Evolutionary conservation across 352 stramenopile genomes (phyloP), one percentile per base, ranked within the genome.

Genomic region (Globisporangium iwayamae): DNA sequence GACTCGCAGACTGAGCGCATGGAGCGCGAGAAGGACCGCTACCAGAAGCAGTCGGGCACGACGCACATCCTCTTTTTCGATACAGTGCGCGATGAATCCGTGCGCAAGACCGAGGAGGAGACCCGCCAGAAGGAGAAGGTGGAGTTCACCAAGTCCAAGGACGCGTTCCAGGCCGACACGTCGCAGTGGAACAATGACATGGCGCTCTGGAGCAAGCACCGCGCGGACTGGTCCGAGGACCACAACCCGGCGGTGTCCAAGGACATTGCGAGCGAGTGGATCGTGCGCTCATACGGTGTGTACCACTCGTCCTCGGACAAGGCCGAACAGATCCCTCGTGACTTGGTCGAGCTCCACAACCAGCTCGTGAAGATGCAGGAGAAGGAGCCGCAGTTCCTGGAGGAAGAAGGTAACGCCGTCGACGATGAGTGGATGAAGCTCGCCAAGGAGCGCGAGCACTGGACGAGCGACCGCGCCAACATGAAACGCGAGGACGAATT

Each of bases 341-440:
- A 95, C 48, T 73, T 95, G 13, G 74, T 86, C 28, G 78, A 90
- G 10, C 67, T 95, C 32, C 87, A 95, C 68, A 56, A 74, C 14
- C 69, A 91, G 71, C 77, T 93, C 39, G 71, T 93, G 8, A 92
- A 95, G 77, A 90, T 95, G 59, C 80, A 92, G 60, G 83, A 93
- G 62, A 90, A 88, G 68, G 87, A 95, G 62, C 85, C 87, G 5
- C 60, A 67, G 28, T 74, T 93, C 53, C 71, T 95, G 2, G 87
- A 95, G 62, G 82, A 89, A 47, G 87, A 95, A 79, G 87, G 87
- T 11, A 88, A 90, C 61, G 72, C 77, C 6, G 80, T 95, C 18
- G 85, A 95, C 51, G 87, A 93, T 38, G 87, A 95, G 67, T 95
- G 87, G 87, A 95, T 90, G 78, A 93, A 95, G 74, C 69, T 95